Evolutionary conservation across 306 rosid genomes (phyloP), one percentile per base, ranked within the genome.

Genomic region (Abrus precatorius): DNA sequence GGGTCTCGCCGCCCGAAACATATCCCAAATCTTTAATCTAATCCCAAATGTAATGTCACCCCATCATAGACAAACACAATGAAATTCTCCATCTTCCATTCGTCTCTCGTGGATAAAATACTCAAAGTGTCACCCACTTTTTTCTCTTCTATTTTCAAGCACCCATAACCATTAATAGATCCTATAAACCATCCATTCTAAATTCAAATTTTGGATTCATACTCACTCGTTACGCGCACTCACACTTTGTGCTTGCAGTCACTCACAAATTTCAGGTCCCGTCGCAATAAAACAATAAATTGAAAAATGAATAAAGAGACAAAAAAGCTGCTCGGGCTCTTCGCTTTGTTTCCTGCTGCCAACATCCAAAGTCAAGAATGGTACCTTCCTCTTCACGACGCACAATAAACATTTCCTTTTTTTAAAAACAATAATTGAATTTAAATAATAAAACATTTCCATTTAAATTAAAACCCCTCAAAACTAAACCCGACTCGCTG

Each of bases 291-390:
- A 56, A 73, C 27, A 56, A 14, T 53, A 8, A 41, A 28, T 12
- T 36, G 27, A n/a, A 11, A 10, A 44, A 28, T 66, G 20, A 8
- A 27, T 1, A n/a, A 63, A 30, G 1, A 10, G 0, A 14, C 0
- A 30, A 40, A 53, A 77, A 79, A 57, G 54, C 74, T 83, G 79
- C 48, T 44, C 1, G 7, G 38, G 9, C 50, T 63, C 65, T 43
- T 2, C 69, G 34, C 77, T 69, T 43, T 69, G 85, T 70, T 55
- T 36, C 74, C 68, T 59, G 55, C 82, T 76, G 41, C 64, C 33
- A 29, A 30, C 6, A 56, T 55, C 41, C 70, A 32, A 33, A 7
- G 41, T 20, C 20, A 78, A 63, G 74, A 80, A 72, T 40, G 43
- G 68, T 29, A 64, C 61, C 67, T 81, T 72, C 79, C 76, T 11